Evolutionary conservation across 148 eudicot genomes (phyloP), one percentile per base, ranked within the genome.

Genomic region (Fagopyrum homotropicum): DNA sequence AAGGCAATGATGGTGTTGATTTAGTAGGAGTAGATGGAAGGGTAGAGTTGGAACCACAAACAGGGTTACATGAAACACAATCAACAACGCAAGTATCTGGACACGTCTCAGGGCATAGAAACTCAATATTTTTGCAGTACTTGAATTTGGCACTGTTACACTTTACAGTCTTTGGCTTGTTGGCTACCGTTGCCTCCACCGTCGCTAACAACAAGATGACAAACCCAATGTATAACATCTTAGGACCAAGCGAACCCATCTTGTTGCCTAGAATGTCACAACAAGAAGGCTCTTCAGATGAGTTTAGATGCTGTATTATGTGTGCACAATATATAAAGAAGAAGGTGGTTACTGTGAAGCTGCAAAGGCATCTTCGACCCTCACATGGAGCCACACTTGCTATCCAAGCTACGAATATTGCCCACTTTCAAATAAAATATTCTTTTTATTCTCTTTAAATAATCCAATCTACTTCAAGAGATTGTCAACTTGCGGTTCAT

Each of bases 31-130:
- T 69, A 4, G 7, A 5, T 69, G 19, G 48, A 4, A n/a, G 26
- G 1, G 3, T 70, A 16, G 73, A 9, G 2, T 17, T 14, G 47
- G 54, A 47, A 8, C 4, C 52, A 46, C 73, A 71, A 72, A 72
- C 8, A 72, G 74, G 74, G 14, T 72, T 49, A 4, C 74, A 72
- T 7, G 74, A 47, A 72, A 46, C 35, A 72, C 74, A 72, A 17
- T 72, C 74, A 11, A 72, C 55, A 7, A 4, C 4, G 74, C 74
- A 72, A 46, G 51, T 9, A 72, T 72, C 43, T 1, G 74, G 74
- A 5, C 74, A 72, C 15, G 10, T n/a, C 16, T 7, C 10, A 72
- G 74, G 74, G 15, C 74, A 72, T 9, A 45, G 54, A 72, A 22
- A 54, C 43, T 46, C 74, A 5, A 17, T 14, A 9, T 47, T 72